Conservation (phyloP, 768 basidiomycete species). For the Suillus spraguei region DNA sequence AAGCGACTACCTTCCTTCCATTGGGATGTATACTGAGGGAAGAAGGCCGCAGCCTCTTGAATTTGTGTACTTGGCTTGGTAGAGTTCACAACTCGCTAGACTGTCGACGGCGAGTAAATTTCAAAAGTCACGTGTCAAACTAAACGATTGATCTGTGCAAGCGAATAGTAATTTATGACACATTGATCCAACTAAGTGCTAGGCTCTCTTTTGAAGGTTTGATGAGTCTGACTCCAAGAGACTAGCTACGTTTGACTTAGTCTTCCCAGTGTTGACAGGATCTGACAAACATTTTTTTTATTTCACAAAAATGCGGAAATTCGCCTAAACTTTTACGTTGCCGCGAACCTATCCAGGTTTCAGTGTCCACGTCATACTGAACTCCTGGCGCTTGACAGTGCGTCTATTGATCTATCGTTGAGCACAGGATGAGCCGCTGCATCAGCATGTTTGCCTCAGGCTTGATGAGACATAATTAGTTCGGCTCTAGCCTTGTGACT, state of each 20-base stretch:
- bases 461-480: constrained; percentile 5
- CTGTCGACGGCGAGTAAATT: not conserved
- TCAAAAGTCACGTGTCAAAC: not conserved
- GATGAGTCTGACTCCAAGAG: not conserved
- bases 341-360: not conserved
- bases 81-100: not conserved
- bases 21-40: not conserved
- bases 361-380: not conserved
- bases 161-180: not conserved
- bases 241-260: constrained; percentile 1
- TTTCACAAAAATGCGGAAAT: not conserved
- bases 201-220: not conserved
- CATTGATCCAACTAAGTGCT: not conserved
- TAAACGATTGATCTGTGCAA: not conserved
- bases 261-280: not conserved
- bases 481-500: not conserved
- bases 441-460: constrained; percentile 27
- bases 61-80: not conserved
- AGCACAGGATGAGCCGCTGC: not conserved
- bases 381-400: not conserved
- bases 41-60: not conserved
- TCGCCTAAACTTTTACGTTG: not conserved
- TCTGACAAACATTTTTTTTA: not conserved
- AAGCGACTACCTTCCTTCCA: not conserved
- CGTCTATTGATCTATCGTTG: not conserved